phyloP scores from a whole-genome alignment of 495 filamentous ascomycete genomes.

The Extremus antarcticus region DNA sequence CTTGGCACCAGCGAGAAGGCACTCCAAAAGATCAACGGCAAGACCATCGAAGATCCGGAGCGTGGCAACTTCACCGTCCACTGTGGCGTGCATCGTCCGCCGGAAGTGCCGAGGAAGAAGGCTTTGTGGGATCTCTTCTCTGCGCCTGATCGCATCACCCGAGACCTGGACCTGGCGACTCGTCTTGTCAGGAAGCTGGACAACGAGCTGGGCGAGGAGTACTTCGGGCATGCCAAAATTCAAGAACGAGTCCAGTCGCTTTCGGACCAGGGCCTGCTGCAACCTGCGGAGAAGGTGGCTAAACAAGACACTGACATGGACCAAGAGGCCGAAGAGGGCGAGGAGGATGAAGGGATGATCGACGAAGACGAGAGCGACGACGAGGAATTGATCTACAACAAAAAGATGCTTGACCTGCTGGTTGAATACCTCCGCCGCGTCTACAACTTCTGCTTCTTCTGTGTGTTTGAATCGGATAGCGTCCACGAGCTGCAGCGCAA shows the following conservation, averaged over 20 bases:
- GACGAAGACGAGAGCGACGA: slow-evolving; percentile 81
- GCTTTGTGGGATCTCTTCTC: slow-evolving; percentile 95
- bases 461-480: slow-evolving; percentile 95
- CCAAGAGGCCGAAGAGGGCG: slow-evolving; percentile 54
- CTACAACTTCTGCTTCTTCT: slow-evolving; percentile 99
- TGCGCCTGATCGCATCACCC: slow-evolving; percentile 73
- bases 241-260: slow-evolving; percentile 78
- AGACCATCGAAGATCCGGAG: slow-evolving; percentile 85
- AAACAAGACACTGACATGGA: slow-evolving; percentile 47
- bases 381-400: slow-evolving; percentile 78
- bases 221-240: slow-evolving; percentile 64
- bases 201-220: slow-evolving; percentile 53
- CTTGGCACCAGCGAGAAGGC: slow-evolving; percentile 60
- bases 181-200: slow-evolving; percentile 73
- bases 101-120: slow-evolving; percentile 80
- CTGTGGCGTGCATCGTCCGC: slow-evolving; percentile 88
- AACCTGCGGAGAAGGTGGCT: slow-evolving; percentile 51
- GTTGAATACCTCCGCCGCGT: slow-evolving; percentile 95
- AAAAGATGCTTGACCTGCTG: slow-evolving; percentile 90
- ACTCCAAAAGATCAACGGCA: slow-evolving; percentile 84
- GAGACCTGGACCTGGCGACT: slow-evolving; percentile 67
- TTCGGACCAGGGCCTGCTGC: slow-evolving; percentile 58
- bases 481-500: slow-evolving; percentile 91
- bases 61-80: slow-evolving; percentile 95
- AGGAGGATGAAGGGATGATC: slow-evolving; percentile 61